Evolutionary conservation across 345 rosid species (phyloP).

Genomic region (Acer campestre): DNA sequence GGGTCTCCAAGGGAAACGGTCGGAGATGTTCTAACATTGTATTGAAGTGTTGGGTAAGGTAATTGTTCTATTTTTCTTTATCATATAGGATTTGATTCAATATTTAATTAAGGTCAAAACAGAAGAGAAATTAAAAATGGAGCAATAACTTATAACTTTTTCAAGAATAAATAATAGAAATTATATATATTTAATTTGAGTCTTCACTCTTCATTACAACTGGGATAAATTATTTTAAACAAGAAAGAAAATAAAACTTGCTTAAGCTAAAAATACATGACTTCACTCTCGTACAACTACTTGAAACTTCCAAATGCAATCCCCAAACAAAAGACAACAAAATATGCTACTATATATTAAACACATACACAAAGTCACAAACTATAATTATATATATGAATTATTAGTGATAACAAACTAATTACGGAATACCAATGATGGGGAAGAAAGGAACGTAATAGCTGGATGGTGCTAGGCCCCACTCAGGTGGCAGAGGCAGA

Average conservation of each 20-base stretch:
- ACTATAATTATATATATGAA: neutral
- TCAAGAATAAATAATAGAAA: neutral
- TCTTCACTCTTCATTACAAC: neutral
- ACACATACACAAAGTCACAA: neutral
- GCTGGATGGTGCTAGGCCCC: slow-evolving; percentile 95
- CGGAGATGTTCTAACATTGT: no score
- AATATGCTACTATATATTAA: neutral
- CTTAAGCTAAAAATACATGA: neutral
- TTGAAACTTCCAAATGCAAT: neutral
- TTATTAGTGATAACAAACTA: neutral
- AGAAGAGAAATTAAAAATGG: no score
- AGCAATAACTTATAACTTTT: neutral
- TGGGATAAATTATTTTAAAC: neutral
- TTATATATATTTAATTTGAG: neutral
- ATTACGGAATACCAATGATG: slow-evolving; percentile 83
- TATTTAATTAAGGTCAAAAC: no score
- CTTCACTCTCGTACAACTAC: neutral
- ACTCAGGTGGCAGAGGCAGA: slow-evolving; percentile 74
- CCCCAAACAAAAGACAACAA: neutral
- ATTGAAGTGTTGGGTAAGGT: no score
- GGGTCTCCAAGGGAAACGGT: no score
- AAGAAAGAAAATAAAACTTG: neutral
- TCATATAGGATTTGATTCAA: no score
- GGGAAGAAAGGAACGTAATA: slow-evolving; percentile 78
- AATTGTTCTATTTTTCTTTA: no score